Conservation (phyloP, 176 grass and related monocot genomes). For the Triticum turgidum region DNA sequence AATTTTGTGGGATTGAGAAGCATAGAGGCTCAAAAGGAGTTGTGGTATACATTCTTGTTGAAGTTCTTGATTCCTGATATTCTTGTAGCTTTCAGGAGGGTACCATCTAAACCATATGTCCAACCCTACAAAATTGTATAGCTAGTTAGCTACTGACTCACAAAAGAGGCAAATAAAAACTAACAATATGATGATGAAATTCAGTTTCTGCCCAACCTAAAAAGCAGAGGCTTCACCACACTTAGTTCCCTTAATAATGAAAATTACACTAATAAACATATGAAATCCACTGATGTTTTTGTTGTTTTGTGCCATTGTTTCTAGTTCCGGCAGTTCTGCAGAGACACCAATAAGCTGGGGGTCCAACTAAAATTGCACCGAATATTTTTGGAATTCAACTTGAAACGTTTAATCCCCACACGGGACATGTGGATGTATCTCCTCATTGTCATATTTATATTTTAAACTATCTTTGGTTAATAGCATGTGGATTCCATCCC, state of each 20-base stretch:
- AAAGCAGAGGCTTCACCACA: slow-evolving; percentile 2
- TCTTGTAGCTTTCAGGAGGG: slow-evolving; percentile 85
- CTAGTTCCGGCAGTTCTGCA: neutral
- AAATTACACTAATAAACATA: neutral
- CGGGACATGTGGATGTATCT: neutral
- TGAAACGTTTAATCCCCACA: neutral
- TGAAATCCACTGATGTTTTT: neutral
- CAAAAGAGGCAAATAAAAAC: slow-evolving; percentile 19
- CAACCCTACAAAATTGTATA: slow-evolving; percentile 64
- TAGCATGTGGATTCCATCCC: neutral
- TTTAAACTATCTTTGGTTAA: neutral
- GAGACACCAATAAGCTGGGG: neutral
- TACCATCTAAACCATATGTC: slow-evolving; percentile 92
- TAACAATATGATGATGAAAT: neutral
- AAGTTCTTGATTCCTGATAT: slow-evolving; percentile 92
- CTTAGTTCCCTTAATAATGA: neutral
- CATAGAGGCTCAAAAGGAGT: slow-evolving; percentile 9
- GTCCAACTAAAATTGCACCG: neutral
- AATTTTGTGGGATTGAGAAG: neutral
- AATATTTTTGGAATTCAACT: neutral
- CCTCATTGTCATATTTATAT: neutral
- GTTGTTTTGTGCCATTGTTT: neutral
- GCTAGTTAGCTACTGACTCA: neutral
- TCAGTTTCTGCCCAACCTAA: neutral
- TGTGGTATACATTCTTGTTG: slow-evolving; percentile 60